Evolutionary conservation across 257 asterid genomes (phyloP).

Genomic region (Przewalskia tangutica): DNA sequence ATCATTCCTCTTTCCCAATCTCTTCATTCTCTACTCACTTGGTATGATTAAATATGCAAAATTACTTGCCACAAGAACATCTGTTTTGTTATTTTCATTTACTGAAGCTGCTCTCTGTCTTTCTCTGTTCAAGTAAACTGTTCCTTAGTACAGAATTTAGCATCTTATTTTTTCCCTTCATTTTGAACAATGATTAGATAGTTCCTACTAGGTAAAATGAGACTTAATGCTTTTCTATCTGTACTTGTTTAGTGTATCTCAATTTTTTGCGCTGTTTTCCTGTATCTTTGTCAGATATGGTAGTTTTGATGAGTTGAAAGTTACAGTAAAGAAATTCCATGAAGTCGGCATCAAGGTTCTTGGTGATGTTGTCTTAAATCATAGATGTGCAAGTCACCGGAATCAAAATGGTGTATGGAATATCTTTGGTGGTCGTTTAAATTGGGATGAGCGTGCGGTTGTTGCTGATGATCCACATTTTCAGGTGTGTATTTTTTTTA

Average conservation of each 20-base stretch:
- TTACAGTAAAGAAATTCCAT: slow-evolving; percentile 58
- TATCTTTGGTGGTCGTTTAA: slow-evolving; percentile 86
- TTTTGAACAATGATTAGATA: neutral
- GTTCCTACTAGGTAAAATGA: neutral
- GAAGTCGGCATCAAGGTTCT: slow-evolving; percentile 66
- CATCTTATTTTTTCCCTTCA: neutral
- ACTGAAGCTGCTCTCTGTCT: neutral
- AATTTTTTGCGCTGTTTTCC: neutral
- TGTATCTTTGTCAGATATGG: slow-evolving; percentile 39
- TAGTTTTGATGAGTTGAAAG: slow-evolving; percentile 59
- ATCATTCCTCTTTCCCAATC: neutral
- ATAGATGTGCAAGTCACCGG: slow-evolving; percentile 68
- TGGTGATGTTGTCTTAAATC: slow-evolving; percentile 93
- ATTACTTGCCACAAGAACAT: neutral
- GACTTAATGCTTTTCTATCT: neutral
- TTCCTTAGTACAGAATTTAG: neutral
- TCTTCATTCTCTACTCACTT: neutral
- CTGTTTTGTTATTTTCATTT: neutral
- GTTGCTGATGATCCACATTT: slow-evolving; percentile 99
- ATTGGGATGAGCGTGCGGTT: slow-evolving; percentile 95
- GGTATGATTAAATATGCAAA: neutral
- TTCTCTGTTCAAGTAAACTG: neutral
- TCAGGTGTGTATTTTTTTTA: slow-evolving; percentile 45
- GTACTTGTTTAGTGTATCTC: neutral
- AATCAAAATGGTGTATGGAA: slow-evolving; percentile 94